These are phyloP conservation scores for Epichloe gansuensis DNA, from an alignment of 2,329 filamentous ascomycete genomes.

Conservation along the genomic window DNA sequence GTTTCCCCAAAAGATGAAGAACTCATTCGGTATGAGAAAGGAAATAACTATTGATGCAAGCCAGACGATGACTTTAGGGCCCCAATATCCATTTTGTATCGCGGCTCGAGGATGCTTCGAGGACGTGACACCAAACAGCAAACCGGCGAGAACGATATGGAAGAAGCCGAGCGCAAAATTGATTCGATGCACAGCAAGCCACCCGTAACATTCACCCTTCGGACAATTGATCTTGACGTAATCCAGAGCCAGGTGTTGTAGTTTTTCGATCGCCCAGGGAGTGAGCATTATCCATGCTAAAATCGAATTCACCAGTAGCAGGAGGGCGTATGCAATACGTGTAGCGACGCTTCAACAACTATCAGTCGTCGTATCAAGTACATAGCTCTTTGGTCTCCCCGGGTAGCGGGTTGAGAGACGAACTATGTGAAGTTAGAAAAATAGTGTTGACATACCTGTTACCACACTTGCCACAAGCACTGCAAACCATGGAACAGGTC, in stretches of 20 bases:
- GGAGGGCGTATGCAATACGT: constrained; percentile 87
- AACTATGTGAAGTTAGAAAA: neutral
- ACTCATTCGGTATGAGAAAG: constrained; percentile 88
- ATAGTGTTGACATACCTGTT: constrained; percentile 52
- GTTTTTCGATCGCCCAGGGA: constrained; percentile 92
- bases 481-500: constrained; percentile 91
- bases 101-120: constrained; percentile 78
- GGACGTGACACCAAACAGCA: constrained; percentile 75
- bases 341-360: constrained; percentile 62
- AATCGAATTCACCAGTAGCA: constrained; percentile 93
- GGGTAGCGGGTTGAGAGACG: no score
- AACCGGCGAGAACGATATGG: constrained; percentile 71
- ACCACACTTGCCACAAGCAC: constrained; percentile 89
- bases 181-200: constrained; percentile 92
- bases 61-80: constrained; percentile 88
- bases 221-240: constrained; percentile 93
- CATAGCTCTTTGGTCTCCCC: neutral
- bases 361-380: neutral
- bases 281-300: constrained; percentile 99
- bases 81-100: constrained; percentile 98
- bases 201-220: constrained; percentile 84
- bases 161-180: constrained; percentile 95
- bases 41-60: constrained; percentile 74
- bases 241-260: constrained; percentile 82
- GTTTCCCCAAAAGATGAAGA: constrained; percentile 94